Conservation (phyloP, 2,329 filamentous ascomycete species). For the Colletotrichum neosansevieriae region DNA sequence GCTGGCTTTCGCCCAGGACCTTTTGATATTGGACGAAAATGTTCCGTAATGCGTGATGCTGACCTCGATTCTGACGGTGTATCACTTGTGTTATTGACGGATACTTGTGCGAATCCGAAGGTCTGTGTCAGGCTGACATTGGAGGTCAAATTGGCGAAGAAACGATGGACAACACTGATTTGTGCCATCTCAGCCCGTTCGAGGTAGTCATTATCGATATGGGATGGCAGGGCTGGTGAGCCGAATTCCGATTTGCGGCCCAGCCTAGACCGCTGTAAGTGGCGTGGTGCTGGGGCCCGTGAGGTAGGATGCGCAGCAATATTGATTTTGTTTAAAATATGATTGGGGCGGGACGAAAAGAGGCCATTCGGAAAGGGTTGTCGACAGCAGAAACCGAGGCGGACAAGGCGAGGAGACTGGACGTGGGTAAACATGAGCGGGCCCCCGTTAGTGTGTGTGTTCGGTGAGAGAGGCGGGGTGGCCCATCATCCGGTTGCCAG, state of each 20-base stretch:
- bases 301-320: conserved; percentile 4
- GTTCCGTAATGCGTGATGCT: background rate
- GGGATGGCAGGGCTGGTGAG: no score
- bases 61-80: no score
- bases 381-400: background rate
- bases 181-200: no score
- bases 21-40: conserved; percentile 2
- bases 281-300: background rate
- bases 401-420: background rate
- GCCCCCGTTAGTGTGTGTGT: background rate
- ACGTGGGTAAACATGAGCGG: background rate
- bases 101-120: no score
- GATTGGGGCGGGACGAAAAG: background rate
- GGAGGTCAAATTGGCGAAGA: no score
- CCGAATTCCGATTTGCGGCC: background rate
- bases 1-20: background rate
- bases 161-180: no score
- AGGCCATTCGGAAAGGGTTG: conserved; percentile 22
- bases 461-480: conserved; percentile 29
- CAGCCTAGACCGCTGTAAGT: background rate
- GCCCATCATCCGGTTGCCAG: background rate
- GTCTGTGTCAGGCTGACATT: no score
- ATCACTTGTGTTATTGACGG: no score
- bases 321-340: background rate
- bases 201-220: no score